These are phyloP conservation scores for Kodamaea arcana DNA, from an alignment of 1,139 yeast genomes.

Conservation along the genomic window DNA sequence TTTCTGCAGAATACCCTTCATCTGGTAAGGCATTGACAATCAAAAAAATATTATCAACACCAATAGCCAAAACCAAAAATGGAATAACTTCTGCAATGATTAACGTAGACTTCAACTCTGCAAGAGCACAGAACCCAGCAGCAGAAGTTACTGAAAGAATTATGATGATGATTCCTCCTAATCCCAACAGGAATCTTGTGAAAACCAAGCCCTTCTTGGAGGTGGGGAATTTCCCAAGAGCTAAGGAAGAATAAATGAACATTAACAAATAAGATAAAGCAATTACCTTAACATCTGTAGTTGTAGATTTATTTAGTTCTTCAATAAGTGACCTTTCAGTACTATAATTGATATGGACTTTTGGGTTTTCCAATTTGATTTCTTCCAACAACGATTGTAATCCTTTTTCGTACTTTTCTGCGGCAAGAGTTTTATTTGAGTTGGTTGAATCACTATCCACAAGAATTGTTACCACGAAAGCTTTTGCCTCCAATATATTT, in stretches of 20 bases:
- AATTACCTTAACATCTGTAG: conserved; percentile 71
- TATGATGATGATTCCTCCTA: conserved; percentile 78
- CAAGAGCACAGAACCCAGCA: conserved; percentile 71
- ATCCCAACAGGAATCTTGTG: conserved; percentile 72
- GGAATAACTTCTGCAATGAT: conserved; percentile 97
- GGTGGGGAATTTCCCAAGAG: conserved; percentile 53
- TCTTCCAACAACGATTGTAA: conserved; percentile 54
- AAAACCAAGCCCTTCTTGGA: conserved; percentile 20
- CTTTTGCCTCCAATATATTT: conserved; percentile 56
- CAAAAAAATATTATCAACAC: conserved; percentile 88
- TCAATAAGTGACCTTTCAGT: conserved; percentile 82
- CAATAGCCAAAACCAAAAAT: conserved; percentile 87
- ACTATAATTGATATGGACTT: conserved; percentile 65
- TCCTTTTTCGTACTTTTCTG: conserved; percentile 60
- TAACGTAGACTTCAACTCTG: conserved; percentile 80
- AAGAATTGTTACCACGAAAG: conserved; percentile 73
- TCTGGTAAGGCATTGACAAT: conserved; percentile 73
- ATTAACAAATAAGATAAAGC: conserved; percentile 75
- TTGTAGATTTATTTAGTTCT: conserved; percentile 77
- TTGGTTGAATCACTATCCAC: conserved; percentile 44
- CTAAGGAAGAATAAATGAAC: conserved; percentile 85
- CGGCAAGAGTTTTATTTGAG: conserved; percentile 34
- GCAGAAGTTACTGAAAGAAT: conserved; percentile 74
- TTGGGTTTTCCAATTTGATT: conserved; percentile 41
- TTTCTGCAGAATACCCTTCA: conserved; percentile 29